These are phyloP conservation scores for Tubosaeta sp. DNA, from an alignment of 768 basidiomycete genomes.

Conservation along the genomic window DNA sequence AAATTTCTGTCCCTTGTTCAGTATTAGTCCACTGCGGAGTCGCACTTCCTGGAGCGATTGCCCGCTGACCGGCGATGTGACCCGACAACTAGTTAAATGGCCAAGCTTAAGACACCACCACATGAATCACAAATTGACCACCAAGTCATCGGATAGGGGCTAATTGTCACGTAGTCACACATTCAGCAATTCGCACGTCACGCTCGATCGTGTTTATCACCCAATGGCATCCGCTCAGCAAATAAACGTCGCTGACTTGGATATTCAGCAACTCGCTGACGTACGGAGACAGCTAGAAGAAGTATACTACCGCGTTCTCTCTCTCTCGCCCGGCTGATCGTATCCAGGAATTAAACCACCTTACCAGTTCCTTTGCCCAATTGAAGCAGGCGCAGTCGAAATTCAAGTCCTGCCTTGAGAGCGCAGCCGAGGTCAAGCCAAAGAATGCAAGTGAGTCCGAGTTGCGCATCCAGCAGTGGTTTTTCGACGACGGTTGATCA, in stretches of 20 bases:
- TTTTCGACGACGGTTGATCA: slow-evolving; percentile 26
- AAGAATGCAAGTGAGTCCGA: slow-evolving; percentile 52
- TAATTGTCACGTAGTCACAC: slow-evolving; percentile 5
- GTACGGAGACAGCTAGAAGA: slow-evolving; percentile 92
- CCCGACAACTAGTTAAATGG: too few relatives aligned
- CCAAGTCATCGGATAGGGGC: background rate
- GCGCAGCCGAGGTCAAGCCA: slow-evolving; percentile 68
- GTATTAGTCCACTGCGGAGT: too few relatives aligned
- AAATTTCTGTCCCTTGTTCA: background rate
- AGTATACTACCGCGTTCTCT: slow-evolving; percentile 36
- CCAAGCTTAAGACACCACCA: too few relatives aligned
- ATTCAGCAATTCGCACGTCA: background rate
- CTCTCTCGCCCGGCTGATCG: background rate
- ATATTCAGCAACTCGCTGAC: slow-evolving; percentile 80
- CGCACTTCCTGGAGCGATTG: slow-evolving; percentile 8
- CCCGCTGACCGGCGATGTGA: background rate
- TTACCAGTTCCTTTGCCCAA: slow-evolving; percentile 88
- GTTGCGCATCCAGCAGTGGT: background rate
- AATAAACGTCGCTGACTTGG: slow-evolving; percentile 78
- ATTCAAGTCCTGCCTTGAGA: slow-evolving; percentile 83
- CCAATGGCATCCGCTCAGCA: slow-evolving; percentile 48
- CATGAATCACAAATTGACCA: too few relatives aligned
- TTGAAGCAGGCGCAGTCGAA: slow-evolving; percentile 91
- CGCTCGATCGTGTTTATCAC: background rate
- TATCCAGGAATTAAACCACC: slow-evolving; percentile 81